phyloP scores from a whole-genome alignment of 2,329 filamentous ascomycete genomes.

The Zymoseptoria pseudotritici region DNA sequence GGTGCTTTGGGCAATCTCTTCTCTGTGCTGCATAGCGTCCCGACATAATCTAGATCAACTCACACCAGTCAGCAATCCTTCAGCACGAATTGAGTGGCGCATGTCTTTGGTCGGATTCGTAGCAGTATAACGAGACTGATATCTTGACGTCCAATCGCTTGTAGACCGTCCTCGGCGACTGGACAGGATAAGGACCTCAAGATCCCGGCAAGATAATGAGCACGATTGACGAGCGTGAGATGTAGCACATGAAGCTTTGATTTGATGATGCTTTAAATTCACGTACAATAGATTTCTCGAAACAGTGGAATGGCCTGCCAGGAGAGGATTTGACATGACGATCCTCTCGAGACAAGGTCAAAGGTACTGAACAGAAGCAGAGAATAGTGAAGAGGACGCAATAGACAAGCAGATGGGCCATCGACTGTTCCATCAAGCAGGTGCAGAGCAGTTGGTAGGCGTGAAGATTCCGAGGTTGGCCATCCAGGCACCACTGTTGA shows the following conservation, averaged over 20 bases:
- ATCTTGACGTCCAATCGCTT: too few relatives aligned
- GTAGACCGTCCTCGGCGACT: too few relatives aligned
- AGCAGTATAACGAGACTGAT: too few relatives aligned
- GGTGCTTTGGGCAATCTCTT: neutral
- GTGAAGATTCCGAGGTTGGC: constrained; percentile 26
- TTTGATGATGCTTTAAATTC: neutral
- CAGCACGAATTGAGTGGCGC: neutral
- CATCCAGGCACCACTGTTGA: constrained; percentile 31
- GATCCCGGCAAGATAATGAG: neutral
- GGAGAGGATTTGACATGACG: neutral
- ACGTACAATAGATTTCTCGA: neutral
- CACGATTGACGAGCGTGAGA: neutral
- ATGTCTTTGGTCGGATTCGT: too few relatives aligned
- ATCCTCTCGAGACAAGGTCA: neutral
- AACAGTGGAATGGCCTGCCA: neutral
- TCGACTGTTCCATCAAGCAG: neutral
- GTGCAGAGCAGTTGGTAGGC: constrained; percentile 19
- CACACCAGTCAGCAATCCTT: neutral
- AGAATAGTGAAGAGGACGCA: neutral
- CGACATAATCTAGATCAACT: neutral
- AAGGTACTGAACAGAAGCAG: neutral
- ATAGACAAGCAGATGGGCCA: neutral
- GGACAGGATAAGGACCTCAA: too few relatives aligned
- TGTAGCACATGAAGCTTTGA: neutral
- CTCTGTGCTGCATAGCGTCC: neutral